Base-by-base conservation (phyloP, 805 yeast genomes). In the Blastobotrys americana region DNA sequence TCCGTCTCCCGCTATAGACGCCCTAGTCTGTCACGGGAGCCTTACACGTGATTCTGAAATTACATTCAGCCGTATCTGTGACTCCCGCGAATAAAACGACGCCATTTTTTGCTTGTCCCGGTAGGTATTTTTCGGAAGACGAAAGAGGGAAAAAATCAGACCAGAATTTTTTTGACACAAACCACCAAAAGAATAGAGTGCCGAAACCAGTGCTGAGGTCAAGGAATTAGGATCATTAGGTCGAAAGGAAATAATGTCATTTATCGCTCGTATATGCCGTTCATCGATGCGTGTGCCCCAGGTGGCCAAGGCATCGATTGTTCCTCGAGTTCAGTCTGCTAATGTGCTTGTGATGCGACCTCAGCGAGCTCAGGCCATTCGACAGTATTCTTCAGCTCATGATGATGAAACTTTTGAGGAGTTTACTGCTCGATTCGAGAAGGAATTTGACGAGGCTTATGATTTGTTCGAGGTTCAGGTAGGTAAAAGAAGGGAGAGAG, bases 341-440 rank as follows among this genome's bases (percentile, higher is more conserved):
- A 25, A 25, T 25, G 31, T 25, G 31, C 10, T 25, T 25, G 31
- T 13, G 13, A 13, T 13, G 8, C 31, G 31, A 25, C 31, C 31
- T 25, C 31, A 8, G 31, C 31, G 31, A 25, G 31, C 31, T 25
- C 31, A 25, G 31, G 31, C 31, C 31, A 25, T 47, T 40, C 79
- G 96, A 78, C 73, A 73, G 59, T 88, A 84, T 76, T 83, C 95
- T 44, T 76, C 72, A 47, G 81, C 73, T 56, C 94, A 85, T 64
- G 85, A 82, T 55, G 95, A 85, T 66, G 97, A 88, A 73, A 80
- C 95, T 44, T 89, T 85, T 55, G 97, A 88, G 71, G 96, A 89
- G 72, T 88, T 87, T 76, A 86, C 95, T 44, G 75, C 76, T 51
- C 47, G 89, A 78, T 86, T 78, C 73, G 96, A 87, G 73, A 84